Evolutionary conservation across 495 filamentous ascomycete genomes (phyloP).

Genomic region (Penicillium odoratum): DNA sequence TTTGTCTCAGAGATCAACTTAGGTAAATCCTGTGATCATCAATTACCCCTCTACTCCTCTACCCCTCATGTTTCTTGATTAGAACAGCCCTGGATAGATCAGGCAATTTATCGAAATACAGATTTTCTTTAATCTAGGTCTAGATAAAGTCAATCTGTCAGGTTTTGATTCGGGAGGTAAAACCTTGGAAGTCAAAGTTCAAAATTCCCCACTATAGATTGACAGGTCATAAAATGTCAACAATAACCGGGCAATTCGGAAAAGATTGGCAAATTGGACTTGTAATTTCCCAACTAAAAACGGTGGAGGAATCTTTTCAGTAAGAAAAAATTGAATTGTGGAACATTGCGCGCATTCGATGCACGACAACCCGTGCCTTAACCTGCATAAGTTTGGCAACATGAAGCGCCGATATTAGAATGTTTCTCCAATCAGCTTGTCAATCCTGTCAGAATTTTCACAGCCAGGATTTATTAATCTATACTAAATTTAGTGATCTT

Average conservation of each 20-base stretch:
- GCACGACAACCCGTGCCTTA: constrained; percentile 4
- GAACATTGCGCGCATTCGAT: constrained; percentile 11
- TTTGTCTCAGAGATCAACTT: neutral
- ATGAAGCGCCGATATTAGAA: neutral
- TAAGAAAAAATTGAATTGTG: neutral
- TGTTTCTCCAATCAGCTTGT: constrained; percentile 1
- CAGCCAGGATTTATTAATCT: neutral
- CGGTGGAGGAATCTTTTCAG: too few species aligned
- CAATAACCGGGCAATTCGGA: neutral
- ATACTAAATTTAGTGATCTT: neutral
- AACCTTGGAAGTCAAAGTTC: neutral
- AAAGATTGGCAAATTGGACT: constrained; percentile 1
- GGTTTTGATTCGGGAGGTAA: neutral
- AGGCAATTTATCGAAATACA: neutral
- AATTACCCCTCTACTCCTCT: too few species aligned
- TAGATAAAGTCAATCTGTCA: neutral
- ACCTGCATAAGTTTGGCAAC: constrained; percentile 4
- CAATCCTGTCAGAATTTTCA: neutral
- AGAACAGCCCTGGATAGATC: neutral
- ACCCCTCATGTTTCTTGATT: neutral
- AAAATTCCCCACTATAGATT: neutral
- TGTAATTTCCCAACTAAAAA: neutral
- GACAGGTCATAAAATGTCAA: neutral
- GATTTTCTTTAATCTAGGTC: neutral
- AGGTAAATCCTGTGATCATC: neutral